phyloP scores from a whole-genome alignment of 2,329 filamentous ascomycete genomes.

The Plectosphaerella cucumerina region DNA sequence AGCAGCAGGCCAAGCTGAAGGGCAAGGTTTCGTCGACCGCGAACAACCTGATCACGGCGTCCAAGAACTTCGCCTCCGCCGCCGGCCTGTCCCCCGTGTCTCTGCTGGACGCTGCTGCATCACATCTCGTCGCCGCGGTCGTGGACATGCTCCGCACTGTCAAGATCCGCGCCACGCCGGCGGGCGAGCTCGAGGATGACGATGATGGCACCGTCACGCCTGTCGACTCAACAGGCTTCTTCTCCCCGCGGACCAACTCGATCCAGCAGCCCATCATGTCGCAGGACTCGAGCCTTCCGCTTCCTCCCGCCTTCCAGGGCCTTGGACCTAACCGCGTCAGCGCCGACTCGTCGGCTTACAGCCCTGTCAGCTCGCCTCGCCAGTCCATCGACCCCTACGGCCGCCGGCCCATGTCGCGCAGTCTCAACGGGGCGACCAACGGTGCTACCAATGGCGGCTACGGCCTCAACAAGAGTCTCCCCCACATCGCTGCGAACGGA shows the following conservation, averaged over 20 bases:
- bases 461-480: constrained; percentile 27
- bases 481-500: constrained; percentile 24
- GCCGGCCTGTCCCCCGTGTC: constrained; percentile 89
- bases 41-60: constrained; percentile 91
- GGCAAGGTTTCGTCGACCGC: constrained; percentile 84
- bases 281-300: constrained; percentile 36
- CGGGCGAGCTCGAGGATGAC: constrained; percentile 70
- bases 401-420: constrained; percentile 16
- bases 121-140: constrained; percentile 79
- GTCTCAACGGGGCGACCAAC: constrained; percentile 28
- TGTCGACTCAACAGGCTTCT: constrained; percentile 65
- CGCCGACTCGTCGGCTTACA: constrained; percentile 70
- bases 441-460: constrained; percentile 26
- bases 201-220: constrained; percentile 65
- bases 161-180: constrained; percentile 75
- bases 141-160: constrained; percentile 80
- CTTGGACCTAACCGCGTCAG: constrained; percentile 54
- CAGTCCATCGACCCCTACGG: constrained; percentile 46
- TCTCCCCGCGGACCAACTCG: constrained; percentile 51
- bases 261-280: constrained; percentile 21
- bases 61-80: constrained; percentile 83
- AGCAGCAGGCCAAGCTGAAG: constrained; percentile 68
- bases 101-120: constrained; percentile 86
- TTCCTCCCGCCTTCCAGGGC: constrained; percentile 54
- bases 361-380: constrained; percentile 64